Conservation (phyloP, 164 flowering plant species). For the Dillenia suffruticosa region DNA sequence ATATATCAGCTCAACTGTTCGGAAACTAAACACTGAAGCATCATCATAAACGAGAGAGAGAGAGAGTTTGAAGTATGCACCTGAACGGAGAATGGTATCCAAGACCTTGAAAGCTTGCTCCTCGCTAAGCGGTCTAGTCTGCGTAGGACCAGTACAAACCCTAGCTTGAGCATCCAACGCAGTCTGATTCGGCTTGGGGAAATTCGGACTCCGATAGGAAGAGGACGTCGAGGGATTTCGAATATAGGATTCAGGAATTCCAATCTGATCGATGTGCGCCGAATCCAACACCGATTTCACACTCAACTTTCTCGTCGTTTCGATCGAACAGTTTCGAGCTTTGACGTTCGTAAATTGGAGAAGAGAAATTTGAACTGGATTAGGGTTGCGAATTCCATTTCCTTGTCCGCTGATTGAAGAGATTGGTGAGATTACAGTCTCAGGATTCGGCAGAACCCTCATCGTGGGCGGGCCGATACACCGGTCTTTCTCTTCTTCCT, state of each 20-base stretch:
- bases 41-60: conserved; percentile 1
- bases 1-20: no score
- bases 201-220: conserved; percentile 45
- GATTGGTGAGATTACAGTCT: conserved; percentile 13
- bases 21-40: no score
- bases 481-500: not conserved
- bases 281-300: conserved; percentile 36
- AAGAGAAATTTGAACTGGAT: conserved; percentile 3
- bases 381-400: not conserved
- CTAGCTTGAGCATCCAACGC: conserved; percentile 89
- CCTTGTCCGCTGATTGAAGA: conserved; percentile 9
- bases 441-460: conserved; percentile 33
- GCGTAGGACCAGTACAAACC: conserved; percentile 98
- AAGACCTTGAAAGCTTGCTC: conserved; percentile 86
- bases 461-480: conserved; percentile 15
- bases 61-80: conserved; percentile 24
- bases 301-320: conserved; percentile 4
- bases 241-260: conserved; percentile 33
- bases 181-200: conserved; percentile 73
- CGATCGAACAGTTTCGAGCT: conserved; percentile 7
- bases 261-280: conserved; percentile 32
- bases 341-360: not conserved
- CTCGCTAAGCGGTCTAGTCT: conserved; percentile 73
- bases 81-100: conserved; percentile 82
- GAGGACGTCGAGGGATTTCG: conserved; percentile 67